Percentiles rank a stretch among this genome's conserved stretches.
These are phyloP conservation scores for Aureobasidium sp. DNA, from an alignment of 2,329 filamentous ascomycete species.

Conservation along the genomic window DNA sequence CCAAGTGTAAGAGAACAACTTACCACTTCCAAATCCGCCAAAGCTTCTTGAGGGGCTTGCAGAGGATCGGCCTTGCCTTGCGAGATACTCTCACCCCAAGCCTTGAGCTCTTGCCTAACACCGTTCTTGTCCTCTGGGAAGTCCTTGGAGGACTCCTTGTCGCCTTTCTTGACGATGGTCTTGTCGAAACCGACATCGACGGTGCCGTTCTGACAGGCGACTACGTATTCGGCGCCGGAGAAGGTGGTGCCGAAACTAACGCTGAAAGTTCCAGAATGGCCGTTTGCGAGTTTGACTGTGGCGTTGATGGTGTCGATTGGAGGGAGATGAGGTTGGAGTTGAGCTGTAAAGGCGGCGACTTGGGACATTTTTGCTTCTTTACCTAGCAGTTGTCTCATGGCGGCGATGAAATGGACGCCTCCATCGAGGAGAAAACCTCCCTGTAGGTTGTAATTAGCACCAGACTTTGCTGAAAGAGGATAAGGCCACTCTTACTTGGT, in stretches of 20 bases:
- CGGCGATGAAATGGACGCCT: slow-evolving; percentile 64
- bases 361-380: slow-evolving; percentile 36
- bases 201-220: slow-evolving; percentile 50
- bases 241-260: slow-evolving; percentile 51
- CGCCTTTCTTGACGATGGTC: slow-evolving; percentile 27
- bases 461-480: no score
- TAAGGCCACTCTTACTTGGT: slow-evolving; percentile 37
- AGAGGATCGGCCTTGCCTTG: slow-evolving; percentile 40
- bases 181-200: slow-evolving; percentile 42
- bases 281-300: slow-evolving; percentile 44
- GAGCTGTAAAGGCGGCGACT: slow-evolving; percentile 47
- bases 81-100: slow-evolving; percentile 48
- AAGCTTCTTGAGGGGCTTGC: slow-evolving; percentile 49
- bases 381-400: slow-evolving; percentile 50
- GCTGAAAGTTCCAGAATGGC: slow-evolving; percentile 48
- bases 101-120: slow-evolving; percentile 52
- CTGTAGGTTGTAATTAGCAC: not conserved
- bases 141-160: slow-evolving; percentile 25
- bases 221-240: slow-evolving; percentile 44
- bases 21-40: slow-evolving; percentile 53
- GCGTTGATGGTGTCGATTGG: slow-evolving; percentile 61
- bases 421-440: slow-evolving; percentile 70
- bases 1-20: slow-evolving; percentile 14
- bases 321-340: slow-evolving; percentile 48
- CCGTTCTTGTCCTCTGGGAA: slow-evolving; percentile 43